Evolutionary conservation across 352 stramenopile genomes (phyloP).

Genomic region (Labyrinthula sp.): DNA sequence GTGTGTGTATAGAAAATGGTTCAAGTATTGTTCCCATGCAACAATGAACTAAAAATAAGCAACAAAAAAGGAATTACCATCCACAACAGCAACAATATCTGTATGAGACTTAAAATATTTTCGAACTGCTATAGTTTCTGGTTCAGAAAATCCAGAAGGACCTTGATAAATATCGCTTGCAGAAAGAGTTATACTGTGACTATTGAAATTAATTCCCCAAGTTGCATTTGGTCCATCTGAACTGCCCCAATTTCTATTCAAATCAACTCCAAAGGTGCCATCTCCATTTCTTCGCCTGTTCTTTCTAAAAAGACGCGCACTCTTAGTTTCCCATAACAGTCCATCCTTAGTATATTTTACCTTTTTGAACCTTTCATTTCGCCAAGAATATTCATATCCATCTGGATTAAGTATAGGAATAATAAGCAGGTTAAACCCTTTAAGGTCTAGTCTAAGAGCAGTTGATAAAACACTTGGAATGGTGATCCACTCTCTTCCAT

Average conservation of each 20-base stretch:
- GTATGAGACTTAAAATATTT: conserved; percentile 27
- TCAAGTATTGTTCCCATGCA: conserved; percentile 23
- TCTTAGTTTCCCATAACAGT: conserved; percentile 5
- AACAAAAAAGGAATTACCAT: no score
- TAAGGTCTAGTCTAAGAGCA: conserved; percentile 11
- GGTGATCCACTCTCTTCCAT: conserved; percentile 20
- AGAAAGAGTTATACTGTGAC: conserved; percentile 22
- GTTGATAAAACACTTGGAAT: conserved; percentile 14
- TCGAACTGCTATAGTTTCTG: conserved; percentile 13
- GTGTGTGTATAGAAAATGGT: conserved; percentile 13
- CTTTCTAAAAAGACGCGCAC: conserved; percentile 19
- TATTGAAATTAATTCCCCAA: conserved; percentile 27
- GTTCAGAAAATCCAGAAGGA: conserved; percentile 11
- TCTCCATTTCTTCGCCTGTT: conserved; percentile 19
- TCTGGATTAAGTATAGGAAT: conserved; percentile 20
- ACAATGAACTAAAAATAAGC: conserved; percentile 26
- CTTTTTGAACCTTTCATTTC: conserved; percentile 16
- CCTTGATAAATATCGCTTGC: conserved; percentile 27
- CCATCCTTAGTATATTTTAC: conserved; percentile 19
- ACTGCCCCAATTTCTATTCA: conserved; percentile 23
- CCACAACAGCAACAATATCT: conserved; percentile 19
- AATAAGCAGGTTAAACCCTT: conserved; percentile 8
- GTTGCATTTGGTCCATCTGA: conserved; percentile 4
- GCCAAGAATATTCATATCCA: conserved; percentile 24
- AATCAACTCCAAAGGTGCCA: conserved; percentile 10